phyloP scores from a whole-genome alignment of 2,329 filamentous ascomycete genomes.

The Aureobasidium musti region DNA sequence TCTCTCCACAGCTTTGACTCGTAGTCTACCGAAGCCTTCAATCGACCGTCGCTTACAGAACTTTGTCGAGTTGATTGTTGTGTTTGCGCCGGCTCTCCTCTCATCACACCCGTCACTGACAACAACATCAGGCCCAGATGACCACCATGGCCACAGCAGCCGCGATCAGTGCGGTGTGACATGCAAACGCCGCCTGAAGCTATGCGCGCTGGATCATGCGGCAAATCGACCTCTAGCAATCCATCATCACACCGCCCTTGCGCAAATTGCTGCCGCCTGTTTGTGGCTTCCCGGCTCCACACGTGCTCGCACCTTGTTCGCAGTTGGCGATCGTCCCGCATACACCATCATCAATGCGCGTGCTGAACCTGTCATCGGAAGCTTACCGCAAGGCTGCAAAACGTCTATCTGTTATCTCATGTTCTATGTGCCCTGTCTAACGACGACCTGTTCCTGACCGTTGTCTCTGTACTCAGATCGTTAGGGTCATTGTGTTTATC shows the following conservation, averaged over 20 bases:
- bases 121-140: background rate
- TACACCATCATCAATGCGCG: background rate
- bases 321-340: slow-evolving; percentile 22
- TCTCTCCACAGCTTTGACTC: slow-evolving; percentile 21
- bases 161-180: slow-evolving; percentile 18
- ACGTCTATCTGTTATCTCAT: slow-evolving; percentile 24
- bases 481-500: background rate
- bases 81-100: slow-evolving; percentile 20
- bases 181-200: slow-evolving; percentile 13
- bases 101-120: background rate
- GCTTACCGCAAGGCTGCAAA: slow-evolving; percentile 19
- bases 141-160: slow-evolving; percentile 2
- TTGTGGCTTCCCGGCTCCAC: slow-evolving; percentile 18
- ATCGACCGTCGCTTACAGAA: background rate
- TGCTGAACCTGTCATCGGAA: slow-evolving; percentile 23
- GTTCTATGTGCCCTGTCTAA: background rate
- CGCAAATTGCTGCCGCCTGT: slow-evolving; percentile 12
- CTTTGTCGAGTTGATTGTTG: background rate
- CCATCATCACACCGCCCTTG: slow-evolving; percentile 23
- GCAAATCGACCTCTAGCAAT: background rate
- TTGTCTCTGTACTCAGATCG: background rate
- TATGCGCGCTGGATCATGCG: slow-evolving; percentile 14
- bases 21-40: slow-evolving; percentile 6
- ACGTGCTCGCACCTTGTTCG: slow-evolving; percentile 25
- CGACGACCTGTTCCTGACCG: background rate